phyloP scores from a whole-genome alignment of 352 stramenopile species.

The Peronospora belbahrii region DNA sequence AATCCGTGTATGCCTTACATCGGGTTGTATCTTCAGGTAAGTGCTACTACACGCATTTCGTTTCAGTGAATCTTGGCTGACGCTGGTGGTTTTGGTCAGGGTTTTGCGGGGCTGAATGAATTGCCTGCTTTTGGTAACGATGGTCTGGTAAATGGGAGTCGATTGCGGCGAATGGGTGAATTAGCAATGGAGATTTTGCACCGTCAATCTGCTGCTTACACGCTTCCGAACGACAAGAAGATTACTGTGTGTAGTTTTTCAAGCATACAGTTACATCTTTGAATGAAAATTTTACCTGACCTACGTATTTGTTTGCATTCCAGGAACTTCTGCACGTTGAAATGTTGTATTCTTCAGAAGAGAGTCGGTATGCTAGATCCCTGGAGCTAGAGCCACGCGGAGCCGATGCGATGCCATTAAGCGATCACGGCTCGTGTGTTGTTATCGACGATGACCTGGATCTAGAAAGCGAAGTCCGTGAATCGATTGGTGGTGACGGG shows the following conservation, averaged over 20 bases:
- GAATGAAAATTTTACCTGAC: not conserved
- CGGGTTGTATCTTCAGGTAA: conserved; percentile 77
- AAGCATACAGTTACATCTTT: not conserved
- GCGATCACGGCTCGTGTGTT: conserved; percentile 42
- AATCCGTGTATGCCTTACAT: conserved; percentile 85
- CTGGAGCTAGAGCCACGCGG: conserved; percentile 69
- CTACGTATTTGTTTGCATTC: not conserved
- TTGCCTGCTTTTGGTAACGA: conserved; percentile 64
- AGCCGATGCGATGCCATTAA: conserved; percentile 50
- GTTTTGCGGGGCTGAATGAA: conserved; percentile 74
- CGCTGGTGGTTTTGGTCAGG: conserved; percentile 22
- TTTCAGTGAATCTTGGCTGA: not conserved
- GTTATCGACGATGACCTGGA: conserved; percentile 60
- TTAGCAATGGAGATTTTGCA: conserved; percentile 73
- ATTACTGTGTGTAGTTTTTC: conserved; percentile 45
- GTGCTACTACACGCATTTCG: not conserved
- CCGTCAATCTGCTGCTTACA: conserved; percentile 59
- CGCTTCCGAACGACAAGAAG: conserved; percentile 43
- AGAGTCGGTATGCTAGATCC: conserved; percentile 69
- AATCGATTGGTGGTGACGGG: conserved; percentile 63
- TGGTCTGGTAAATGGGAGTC: conserved; percentile 59
- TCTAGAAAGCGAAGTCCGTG: conserved; percentile 68
- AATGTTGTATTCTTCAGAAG: conserved; percentile 61
- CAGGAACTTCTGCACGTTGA: conserved; percentile 65
- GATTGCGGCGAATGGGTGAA: conserved; percentile 63